A percentile compares a stretch with the other conserved stretches of the same genome.
These are phyloP conservation scores for Solanum pinnatisectum DNA, from an alignment of 257 asterid genomes.

Conservation along the genomic window DNA sequence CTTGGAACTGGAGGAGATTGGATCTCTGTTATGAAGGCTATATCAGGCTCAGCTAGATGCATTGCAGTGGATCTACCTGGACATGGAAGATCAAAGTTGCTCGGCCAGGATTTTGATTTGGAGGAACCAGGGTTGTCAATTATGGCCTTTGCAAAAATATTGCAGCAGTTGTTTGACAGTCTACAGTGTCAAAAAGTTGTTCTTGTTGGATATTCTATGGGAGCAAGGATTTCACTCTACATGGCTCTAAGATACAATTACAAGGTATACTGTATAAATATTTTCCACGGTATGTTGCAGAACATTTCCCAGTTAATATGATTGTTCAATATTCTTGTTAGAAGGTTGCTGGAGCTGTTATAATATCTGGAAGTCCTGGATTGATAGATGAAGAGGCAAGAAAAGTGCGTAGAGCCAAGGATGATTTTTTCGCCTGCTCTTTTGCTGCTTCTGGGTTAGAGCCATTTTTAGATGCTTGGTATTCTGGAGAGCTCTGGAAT, in stretches of 20 bases:
- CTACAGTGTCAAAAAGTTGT: constrained; percentile 45
- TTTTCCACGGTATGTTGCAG: background rate
- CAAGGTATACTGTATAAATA: constrained; percentile 34
- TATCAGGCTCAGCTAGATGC: constrained; percentile 66
- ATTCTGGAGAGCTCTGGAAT: constrained; percentile 73
- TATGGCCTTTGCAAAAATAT: constrained; percentile 40
- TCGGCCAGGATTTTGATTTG: constrained; percentile 15
- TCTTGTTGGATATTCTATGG: constrained; percentile 92
- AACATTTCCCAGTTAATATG: background rate
- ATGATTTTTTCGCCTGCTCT: constrained; percentile 67
- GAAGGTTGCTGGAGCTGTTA: constrained; percentile 71
- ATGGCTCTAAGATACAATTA: constrained; percentile 56
- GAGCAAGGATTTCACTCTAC: constrained; percentile 78
- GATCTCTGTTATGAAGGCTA: constrained; percentile 75
- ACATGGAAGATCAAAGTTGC: constrained; percentile 66
- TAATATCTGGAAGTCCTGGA: constrained; percentile 95
- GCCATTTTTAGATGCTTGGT: constrained; percentile 63
- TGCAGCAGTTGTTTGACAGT: constrained; percentile 43
- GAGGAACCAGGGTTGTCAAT: constrained; percentile 45
- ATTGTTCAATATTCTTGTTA: background rate
- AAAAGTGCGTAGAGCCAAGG: constrained; percentile 56
- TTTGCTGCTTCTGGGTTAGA: constrained; percentile 66
- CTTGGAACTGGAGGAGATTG: constrained; percentile 79
- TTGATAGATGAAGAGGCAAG: constrained; percentile 53
- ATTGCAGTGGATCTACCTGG: constrained; percentile 94